Base-by-base conservation (phyloP, 169 alveolate species). In the Plasmodium berghei region DNA sequence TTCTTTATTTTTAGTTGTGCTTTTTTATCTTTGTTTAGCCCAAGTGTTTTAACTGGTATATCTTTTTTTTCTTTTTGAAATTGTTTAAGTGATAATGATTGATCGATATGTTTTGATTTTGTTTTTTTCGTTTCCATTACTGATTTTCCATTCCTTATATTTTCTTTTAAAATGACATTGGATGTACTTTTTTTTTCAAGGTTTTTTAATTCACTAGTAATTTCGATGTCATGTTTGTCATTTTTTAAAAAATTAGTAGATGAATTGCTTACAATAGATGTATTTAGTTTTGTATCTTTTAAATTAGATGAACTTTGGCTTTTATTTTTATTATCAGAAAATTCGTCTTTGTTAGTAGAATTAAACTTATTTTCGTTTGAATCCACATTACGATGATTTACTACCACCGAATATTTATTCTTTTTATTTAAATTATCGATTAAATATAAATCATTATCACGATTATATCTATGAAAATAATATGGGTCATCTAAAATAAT, bases 391-490 rank as follows among this genome's bases (percentile, higher is more conserved):
- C 16, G 46, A 45, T 12, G 5, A 28, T 66, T 49, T 12, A 55
- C 55, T 2, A 6, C 3, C 40, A 14, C n/a, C 16, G 20, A 9
- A 34, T 3, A 34, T 46, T 14, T 66, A 9, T 40, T 55, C 4
- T 67, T 80, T 34, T 34, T 9, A 55, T 67, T 54, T 12, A 14
- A 14, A 18, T 67, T 49, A n/a, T 80, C 83, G 59, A 66, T 40
- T 40, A 83, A 69, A 20, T 54, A 80, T 58, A 80, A 18, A 80
- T 66, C 40, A 66, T 80, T 49, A 20, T 16, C 73, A 9, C 26
- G 83, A 54, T 80, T 80, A 61, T 80, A 80, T 67, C 54, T 58
- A 28, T 67, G 71, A 40, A 80, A 80, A 66, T 80, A 80, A 49
- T 58, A 66, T 18, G 73, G 80, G 22, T 80, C 90, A 40, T 48